Evolutionary conservation across 2,329 filamentous ascomycete species (phyloP), one percentile per base, ranked within the genome.

Genomic region (Periconia macrospinosa): DNA sequence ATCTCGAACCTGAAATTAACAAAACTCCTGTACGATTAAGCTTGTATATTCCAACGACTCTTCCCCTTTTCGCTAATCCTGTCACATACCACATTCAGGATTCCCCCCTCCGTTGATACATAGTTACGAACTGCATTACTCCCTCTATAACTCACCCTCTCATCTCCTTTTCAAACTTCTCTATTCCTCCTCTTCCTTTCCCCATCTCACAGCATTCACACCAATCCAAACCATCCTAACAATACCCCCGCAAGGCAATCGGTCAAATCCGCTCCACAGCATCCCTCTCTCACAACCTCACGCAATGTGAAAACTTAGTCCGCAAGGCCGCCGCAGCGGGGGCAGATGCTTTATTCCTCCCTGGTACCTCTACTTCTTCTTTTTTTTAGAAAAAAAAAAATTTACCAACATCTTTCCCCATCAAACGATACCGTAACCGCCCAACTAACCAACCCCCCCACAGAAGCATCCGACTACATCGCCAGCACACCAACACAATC

Each of bases 251-350:
- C n/a, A n/a, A 95, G 91, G 92, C 92, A 60, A 81, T 96, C 44
- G 92, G 92, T 33, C 93, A 97, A 76, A 85, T 97, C 75, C 92
- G 91, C 76, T 92, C 92, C 37, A 95, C 91, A 54, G 82, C 86
- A 56, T 89, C 84, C 59, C 86, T 94, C 79, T 76, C 83, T 60
- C 83, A 89, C 66, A 97, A 97, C 72, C 84, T 97, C 43, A 79
- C 83, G 47, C 89, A 93, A 74, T 96, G 91, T 74, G 84, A 86
- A 56, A 79, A 75, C 41, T 80, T 96, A 44, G 81, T 94, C 51
- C 80, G 80, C 53, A 89, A 88, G 70, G 92, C 93, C 35, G 86
- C 87, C 10, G 79, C 81, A 27, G 87, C 87, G 52, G 91, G 91
- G 43, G 92, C 92, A 51, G 89, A 90, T 84, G 85, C 89, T 17